Base-by-base conservation (phyloP, 2,329 filamentous ascomycete genomes). In the Pyrenophora teres region DNA sequence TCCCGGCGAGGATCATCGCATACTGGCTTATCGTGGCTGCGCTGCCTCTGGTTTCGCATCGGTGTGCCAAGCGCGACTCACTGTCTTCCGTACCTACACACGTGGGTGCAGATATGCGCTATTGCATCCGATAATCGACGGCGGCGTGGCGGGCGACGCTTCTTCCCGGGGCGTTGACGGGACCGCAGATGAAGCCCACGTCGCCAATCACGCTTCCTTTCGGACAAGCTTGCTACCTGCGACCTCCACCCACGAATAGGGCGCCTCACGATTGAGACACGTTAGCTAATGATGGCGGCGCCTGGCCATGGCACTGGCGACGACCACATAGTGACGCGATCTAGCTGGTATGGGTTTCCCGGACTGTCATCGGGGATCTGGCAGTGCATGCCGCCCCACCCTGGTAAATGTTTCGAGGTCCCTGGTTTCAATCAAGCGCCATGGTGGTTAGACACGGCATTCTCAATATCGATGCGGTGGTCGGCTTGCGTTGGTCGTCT, bases 1-100 rank as follows among this genome's bases (percentile, higher is more conserved):
- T 59, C 63, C 63, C 52, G 45, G 62, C 52, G 63, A 59, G 57
- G 63, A 65, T 66, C 57, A 53, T 50, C 49, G 48, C 49, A 35
- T 49, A 50, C 47, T 50, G 54, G 60, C 52, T 56, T 52, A 49
- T 43, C 57, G 54, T 59, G 56, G 59, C 57, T 57, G 48, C 27
- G 46, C 51, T 47, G 46, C 38, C 30, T 37, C 8, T 50, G 49
- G 51, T 40, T 46, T 40, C 37, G 45, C 44, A 36, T 44, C 43
- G 32, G 33, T 36, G 43, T 41, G 41, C 38, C 38, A 40, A 43
- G 40, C 40, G 50, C 54, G 50, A 59, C 30, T 57, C 52, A 40
- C 38, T 38, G 27, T 44, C 30, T 35, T 35, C 37, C 43, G 51
- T 40, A 43, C 48, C 21, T 51, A 32, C 47, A 51, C 59, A 60